Base-by-base conservation (phyloP, 2,329 filamentous ascomycete genomes). In the Aspergillus sp. region DNA sequence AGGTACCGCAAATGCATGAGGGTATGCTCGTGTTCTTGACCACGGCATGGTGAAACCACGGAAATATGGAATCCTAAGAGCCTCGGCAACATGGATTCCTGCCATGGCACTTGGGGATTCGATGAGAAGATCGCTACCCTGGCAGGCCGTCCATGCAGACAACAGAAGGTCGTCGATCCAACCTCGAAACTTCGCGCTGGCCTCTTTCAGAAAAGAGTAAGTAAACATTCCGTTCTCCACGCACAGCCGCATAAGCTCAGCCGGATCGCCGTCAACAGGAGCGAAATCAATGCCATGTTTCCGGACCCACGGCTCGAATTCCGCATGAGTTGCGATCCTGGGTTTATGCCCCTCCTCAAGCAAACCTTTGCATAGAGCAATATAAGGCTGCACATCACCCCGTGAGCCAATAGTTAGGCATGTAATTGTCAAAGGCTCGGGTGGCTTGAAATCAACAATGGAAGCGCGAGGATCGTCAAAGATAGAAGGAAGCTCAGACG, bases 191-290 rank as follows among this genome's bases (percentile, higher is more conserved):
- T 90, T 93, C 6, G 84, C 81, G 58, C 90, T 93, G 39, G 93
- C 93, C 73, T 97, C 93, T 58, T 85, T 88, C 55, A 99, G 79
- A 74, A 99, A 99, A 0, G 90, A 88, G 67, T 90, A 90, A 0
- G 95, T 98, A 70, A 99, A 99, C 77, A 96, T 98, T 68, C 95
- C 95, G 70, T 98, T 91, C 71, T 98, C 92, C 49, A 98, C 93
- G 70, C 95, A 99, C 41, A 99, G 86, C 1, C 89, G 85, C 93
- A 99, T 98, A 46, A 99, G 82, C 74, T 98, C 93, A 33, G 87
- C 91, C 1, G 95, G 95, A 68, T 99, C 92, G 33, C 95, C 95
- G 61, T 89, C 92, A 0, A 99, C 89, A 7, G 89, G 86, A 4
- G 86, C 87, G 73, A 98, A 99, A 60, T 95, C 91, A 66, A 99